Evolutionary conservation across 2,329 filamentous ascomycete species (phyloP).

Genomic region (Phoma sp.): DNA sequence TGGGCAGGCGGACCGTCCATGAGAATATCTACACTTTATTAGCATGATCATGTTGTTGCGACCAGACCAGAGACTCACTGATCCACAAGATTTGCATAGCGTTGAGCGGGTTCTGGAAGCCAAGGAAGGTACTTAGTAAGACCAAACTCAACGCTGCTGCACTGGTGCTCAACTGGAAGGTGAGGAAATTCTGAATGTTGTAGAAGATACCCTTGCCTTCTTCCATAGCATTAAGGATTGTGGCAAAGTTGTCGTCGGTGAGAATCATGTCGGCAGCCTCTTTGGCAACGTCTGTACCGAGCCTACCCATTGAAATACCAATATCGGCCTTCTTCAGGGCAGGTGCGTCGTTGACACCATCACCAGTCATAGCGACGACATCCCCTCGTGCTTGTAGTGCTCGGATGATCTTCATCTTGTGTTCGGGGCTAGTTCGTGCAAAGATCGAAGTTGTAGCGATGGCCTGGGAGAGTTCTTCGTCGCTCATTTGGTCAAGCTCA

Average conservation of each 20-base stretch:
- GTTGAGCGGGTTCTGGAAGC: slow-evolving; percentile 94
- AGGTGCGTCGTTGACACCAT: slow-evolving; percentile 96
- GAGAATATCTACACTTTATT: slow-evolving; percentile 76
- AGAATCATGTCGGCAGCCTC: slow-evolving; percentile 94
- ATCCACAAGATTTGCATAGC: slow-evolving; percentile 99
- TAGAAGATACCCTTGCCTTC: slow-evolving; percentile 99
- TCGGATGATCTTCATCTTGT: slow-evolving; percentile 95
- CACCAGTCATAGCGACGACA: slow-evolving; percentile 98
- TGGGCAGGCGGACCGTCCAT: slow-evolving; percentile 99
- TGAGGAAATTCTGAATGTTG: slow-evolving; percentile 99
- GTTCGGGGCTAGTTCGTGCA: slow-evolving; percentile 92
- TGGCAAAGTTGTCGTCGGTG: slow-evolving; percentile 87
- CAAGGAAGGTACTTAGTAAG: slow-evolving; percentile 87
- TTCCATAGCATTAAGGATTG: slow-evolving; percentile 93
- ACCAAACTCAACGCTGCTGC: slow-evolving; percentile 91
- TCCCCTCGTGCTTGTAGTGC: slow-evolving; percentile 91
- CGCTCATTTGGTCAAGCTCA: slow-evolving; percentile 91
- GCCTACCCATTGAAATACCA: slow-evolving; percentile 93
- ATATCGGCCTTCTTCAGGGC: slow-evolving; percentile 97
- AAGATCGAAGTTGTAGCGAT: slow-evolving; percentile 93
- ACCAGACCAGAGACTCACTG: slow-evolving; percentile 66
- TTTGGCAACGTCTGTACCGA: slow-evolving; percentile 97
- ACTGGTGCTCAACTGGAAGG: slow-evolving; percentile 96
- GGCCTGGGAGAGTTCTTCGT: slow-evolving; percentile 80
- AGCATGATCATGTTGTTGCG: neutral